A percentile compares a stretch with the other conserved stretches of the same genome.
Evolutionary conservation across 2,329 filamentous ascomycete genomes (phyloP).

Genomic region (Aspergillus floridensis): DNA sequence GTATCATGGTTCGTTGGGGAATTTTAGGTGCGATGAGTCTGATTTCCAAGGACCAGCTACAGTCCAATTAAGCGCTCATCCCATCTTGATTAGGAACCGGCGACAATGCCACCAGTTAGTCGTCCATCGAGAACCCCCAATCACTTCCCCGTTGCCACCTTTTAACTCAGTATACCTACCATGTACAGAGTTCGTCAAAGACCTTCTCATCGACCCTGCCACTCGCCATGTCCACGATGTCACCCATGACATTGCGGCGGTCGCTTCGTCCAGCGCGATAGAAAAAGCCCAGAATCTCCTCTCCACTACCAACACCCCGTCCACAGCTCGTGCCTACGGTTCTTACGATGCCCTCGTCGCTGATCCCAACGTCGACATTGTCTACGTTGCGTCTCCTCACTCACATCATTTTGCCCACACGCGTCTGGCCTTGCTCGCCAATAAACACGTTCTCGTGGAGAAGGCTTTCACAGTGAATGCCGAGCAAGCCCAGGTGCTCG

Average conservation of each 20-base stretch:
- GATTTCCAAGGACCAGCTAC: too few relatives aligned
- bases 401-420: conserved; percentile 83
- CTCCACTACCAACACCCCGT: not conserved
- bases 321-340: conserved; percentile 52
- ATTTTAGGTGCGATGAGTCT: not conserved
- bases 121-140: too few relatives aligned
- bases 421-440: conserved; percentile 72
- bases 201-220: too few relatives aligned
- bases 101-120: too few relatives aligned
- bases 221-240: too few relatives aligned
- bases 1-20: not conserved
- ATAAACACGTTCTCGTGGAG: conserved; percentile 80
- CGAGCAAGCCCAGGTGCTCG: conserved; percentile 64
- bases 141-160: too few relatives aligned
- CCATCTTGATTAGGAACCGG: too few relatives aligned
- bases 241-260: too few relatives aligned
- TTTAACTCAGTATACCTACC: too few relatives aligned
- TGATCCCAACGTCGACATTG: conserved; percentile 70
- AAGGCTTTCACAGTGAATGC: conserved; percentile 79
- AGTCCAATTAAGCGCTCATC: too few relatives aligned
- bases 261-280: too few relatives aligned
- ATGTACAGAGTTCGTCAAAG: too few relatives aligned
- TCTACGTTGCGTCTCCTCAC: conserved; percentile 82
- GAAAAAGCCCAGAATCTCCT: conserved; percentile 3
- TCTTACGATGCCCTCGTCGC: conserved; percentile 73